Evolutionary conservation across 176 grass and related monocot genomes (phyloP).

Genomic region (Alopecurus myosuroides): DNA sequence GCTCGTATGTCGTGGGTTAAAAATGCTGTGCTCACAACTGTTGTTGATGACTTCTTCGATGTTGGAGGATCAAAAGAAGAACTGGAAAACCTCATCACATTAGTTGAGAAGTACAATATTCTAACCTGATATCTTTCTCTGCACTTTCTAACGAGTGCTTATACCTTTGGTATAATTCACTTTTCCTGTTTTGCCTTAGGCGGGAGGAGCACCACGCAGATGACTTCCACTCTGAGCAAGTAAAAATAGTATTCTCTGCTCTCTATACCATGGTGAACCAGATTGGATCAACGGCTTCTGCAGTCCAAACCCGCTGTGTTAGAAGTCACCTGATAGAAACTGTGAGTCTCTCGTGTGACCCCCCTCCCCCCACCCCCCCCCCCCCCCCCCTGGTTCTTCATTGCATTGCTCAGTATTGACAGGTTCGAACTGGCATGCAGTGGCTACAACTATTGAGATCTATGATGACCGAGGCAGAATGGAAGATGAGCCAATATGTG

Average conservation of each 20-base stretch:
- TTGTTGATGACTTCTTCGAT: neutral
- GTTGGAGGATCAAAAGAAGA: neutral
- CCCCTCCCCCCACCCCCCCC: too few species aligned
- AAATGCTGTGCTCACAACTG: neutral
- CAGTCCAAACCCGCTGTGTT: slow-evolving; percentile 43
- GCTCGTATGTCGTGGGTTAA: neutral
- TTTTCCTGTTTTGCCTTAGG: slow-evolving; percentile 13
- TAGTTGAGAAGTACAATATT: neutral
- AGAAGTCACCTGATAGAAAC: slow-evolving; percentile 51
- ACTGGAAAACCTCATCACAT: neutral
- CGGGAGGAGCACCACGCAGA: slow-evolving; percentile 56
- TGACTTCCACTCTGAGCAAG: slow-evolving; percentile 57
- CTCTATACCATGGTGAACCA: slow-evolving; percentile 53
- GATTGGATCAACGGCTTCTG: slow-evolving; percentile 50
- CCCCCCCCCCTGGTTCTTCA: neutral
- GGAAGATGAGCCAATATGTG: slow-evolving; percentile 27
- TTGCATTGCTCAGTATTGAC: neutral
- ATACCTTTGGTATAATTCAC: neutral
- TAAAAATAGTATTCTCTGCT: slow-evolving; percentile 63
- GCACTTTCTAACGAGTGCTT: neutral
- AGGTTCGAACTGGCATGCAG: slow-evolving; percentile 7
- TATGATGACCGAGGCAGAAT: slow-evolving; percentile 63
- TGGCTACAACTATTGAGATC: slow-evolving; percentile 58
- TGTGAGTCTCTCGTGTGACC: slow-evolving; percentile 39
- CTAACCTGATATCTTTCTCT: neutral